Evolutionary conservation across 257 asterid genomes (phyloP).

Genomic region (Lithospermum erythrorhizon): DNA sequence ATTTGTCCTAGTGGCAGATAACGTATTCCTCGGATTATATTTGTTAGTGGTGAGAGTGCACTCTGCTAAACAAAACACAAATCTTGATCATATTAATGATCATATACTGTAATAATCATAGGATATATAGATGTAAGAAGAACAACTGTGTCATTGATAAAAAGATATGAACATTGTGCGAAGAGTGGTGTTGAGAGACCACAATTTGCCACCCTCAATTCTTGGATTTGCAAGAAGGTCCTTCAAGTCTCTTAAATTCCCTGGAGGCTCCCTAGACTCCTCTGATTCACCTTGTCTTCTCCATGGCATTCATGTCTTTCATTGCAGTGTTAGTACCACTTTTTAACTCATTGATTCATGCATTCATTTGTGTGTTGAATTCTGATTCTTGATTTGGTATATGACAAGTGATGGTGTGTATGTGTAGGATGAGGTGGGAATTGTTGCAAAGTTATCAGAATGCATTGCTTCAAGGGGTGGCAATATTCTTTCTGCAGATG

Average conservation of each 20-base stretch:
- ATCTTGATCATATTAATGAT: no score
- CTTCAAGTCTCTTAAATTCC: constrained; percentile 29
- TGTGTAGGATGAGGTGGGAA: constrained; percentile 78
- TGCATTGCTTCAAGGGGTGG: constrained; percentile 92
- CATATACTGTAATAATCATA: no score
- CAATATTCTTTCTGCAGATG: constrained; percentile 76
- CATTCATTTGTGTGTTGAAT: not conserved
- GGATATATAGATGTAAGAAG: no score
- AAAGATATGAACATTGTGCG: constrained; percentile 49
- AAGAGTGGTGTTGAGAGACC: constrained; percentile 20
- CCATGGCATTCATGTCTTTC: constrained; percentile 88
- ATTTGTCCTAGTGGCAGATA: no score
- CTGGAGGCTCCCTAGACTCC: constrained; percentile 24
- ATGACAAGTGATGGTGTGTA: no score
- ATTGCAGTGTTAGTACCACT: constrained; percentile 53
- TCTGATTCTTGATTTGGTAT: not conserved
- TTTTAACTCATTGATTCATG: no score
- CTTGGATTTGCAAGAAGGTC: constrained; percentile 31
- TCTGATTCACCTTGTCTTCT: constrained; percentile 45
- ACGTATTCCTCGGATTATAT: no score
- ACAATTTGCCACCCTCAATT: constrained; percentile 24
- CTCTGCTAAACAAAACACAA: no score
- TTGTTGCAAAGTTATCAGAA: constrained; percentile 77
- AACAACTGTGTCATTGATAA: no score
- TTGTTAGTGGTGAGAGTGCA: no score